Percentiles rank a stretch among this genome's conserved stretches.
Evolutionary conservation across 495 filamentous ascomycete species (phyloP).

Genomic region (Trichocladium uniseriatum): DNA sequence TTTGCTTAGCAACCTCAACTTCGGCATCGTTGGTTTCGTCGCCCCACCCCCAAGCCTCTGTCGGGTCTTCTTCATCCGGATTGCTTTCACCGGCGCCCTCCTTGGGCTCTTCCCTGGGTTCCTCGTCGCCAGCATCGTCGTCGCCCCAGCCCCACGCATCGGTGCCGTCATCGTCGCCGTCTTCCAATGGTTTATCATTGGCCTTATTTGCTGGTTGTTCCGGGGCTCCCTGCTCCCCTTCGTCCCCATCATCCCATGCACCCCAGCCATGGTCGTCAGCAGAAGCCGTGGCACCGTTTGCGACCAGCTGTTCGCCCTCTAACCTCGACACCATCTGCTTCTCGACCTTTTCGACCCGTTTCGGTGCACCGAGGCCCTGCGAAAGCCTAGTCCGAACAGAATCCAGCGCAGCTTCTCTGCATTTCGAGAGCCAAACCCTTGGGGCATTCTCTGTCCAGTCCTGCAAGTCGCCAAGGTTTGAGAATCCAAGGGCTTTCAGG

Average conservation of each 20-base stretch:
- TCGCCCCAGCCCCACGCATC: constrained; percentile 56
- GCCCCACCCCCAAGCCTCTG: constrained; percentile 67
- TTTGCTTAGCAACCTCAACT: constrained; percentile 5
- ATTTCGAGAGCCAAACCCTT: constrained; percentile 75
- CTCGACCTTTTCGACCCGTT: constrained; percentile 71
- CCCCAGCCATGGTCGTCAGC: constrained; percentile 60
- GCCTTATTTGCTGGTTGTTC: constrained; percentile 10
- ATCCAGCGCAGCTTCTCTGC: constrained; percentile 66
- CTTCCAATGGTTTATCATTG: neutral
- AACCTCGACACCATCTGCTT: constrained; percentile 63
- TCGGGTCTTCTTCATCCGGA: constrained; percentile 39
- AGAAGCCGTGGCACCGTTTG: constrained; percentile 39
- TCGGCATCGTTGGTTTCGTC: constrained; percentile 38
- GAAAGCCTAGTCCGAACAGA: constrained; percentile 59
- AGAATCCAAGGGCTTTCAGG: constrained; percentile 55
- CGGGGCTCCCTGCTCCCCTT: constrained; percentile 36
- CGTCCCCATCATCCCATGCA: constrained; percentile 60
- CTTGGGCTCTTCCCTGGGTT: constrained; percentile 13
- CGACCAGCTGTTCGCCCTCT: constrained; percentile 52
- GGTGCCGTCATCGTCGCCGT: constrained; percentile 39
- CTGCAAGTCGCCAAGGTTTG: constrained; percentile 56
- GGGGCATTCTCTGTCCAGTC: constrained; percentile 77
- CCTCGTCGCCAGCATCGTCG: constrained; percentile 33
- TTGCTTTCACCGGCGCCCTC: constrained; percentile 15
- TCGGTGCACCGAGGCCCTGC: constrained; percentile 50